Evolutionary conservation across 441 rosid species (phyloP).

Genomic region (Brassica balearica): DNA sequence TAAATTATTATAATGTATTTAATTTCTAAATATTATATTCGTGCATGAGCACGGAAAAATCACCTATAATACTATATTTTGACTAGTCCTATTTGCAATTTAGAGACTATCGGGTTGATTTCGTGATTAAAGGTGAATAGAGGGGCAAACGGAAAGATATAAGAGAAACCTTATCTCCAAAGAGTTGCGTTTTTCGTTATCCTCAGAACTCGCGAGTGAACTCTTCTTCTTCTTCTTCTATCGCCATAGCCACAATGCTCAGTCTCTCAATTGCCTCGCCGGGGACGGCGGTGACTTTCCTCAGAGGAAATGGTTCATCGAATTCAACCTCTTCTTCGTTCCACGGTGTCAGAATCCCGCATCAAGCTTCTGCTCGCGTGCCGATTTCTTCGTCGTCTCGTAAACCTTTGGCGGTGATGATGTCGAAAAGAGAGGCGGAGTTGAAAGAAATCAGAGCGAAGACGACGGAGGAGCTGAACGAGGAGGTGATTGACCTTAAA

Average conservation of each 20-base stretch:
- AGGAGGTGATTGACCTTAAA: conserved; percentile 85
- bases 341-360: conserved; percentile 59
- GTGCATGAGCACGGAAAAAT: too few relatives aligned
- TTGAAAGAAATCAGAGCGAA: conserved; percentile 75
- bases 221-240: conserved; percentile 13
- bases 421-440: conserved; percentile 88
- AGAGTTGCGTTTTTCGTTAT: conserved; percentile 28
- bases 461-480: conserved; percentile 77
- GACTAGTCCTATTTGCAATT: background rate
- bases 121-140: background rate
- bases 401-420: conserved; percentile 55
- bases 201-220: conserved; percentile 30
- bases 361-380: conserved; percentile 38
- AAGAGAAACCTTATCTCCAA: conserved; percentile 37
- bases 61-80: too few relatives aligned
- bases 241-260: conserved; percentile 54
- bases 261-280: conserved; percentile 60
- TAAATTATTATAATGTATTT: too few relatives aligned
- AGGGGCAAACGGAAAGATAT: conserved; percentile 31
- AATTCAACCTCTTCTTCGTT: conserved; percentile 50
- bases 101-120: background rate
- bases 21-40: too few relatives aligned
- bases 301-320: conserved; percentile 28
- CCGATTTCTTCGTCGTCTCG: conserved; percentile 36
- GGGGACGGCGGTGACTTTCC: conserved; percentile 45